Base-by-base conservation (phyloP, 495 filamentous ascomycete genomes). In the Aspergillus sparsus region DNA sequence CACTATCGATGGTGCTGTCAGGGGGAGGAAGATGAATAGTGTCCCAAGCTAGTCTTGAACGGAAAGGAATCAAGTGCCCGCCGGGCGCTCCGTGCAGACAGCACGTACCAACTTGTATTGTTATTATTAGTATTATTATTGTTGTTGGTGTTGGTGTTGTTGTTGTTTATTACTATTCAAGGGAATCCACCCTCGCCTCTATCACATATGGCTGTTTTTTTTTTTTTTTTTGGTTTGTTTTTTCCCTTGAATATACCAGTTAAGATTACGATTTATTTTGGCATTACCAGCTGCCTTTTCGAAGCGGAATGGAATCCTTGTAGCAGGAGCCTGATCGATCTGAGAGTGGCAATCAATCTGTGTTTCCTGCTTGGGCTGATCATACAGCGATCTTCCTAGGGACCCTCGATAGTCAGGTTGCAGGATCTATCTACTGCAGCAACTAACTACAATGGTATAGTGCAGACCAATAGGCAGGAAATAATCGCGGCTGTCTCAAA, bases 391-490 rank as follows among this genome's bases (percentile, higher is more conserved):
- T 58, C 55, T 32, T 58, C 55, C 36, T 18, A 9, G 21, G 15
- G 42, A 18, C 10, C 33, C 51, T 60, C 58, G 58, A 54, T 49
- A 60, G 58, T 60, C 42, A 46, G 50, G 16, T 1, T 11, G 42
- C 33, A 54, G 58, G 41, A 59, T 59, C 35, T 31, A 37, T 33
- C 41, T 47, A 11, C 50, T 54, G 58, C 31, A 60, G 6, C 41
- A 12, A 54, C 58, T 47, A 44, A 31, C 49, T 47, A 60, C 41
- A 54, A 60, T 60, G 50, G 58, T 37, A 60, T 49, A 39, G 50
- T 54, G 49, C 32, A 8, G 13, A 32, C 32, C 45, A 8, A 35
- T 16, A 57, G 10, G 47, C 44, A 47, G 44, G 15, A 18, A 47
- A 47, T 18, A 16, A 21, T 16, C 6, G 44, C 27, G n/a, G 27